Base-by-base conservation (phyloP, 345 rosid species). In the Noccaea bulbosa region DNA sequence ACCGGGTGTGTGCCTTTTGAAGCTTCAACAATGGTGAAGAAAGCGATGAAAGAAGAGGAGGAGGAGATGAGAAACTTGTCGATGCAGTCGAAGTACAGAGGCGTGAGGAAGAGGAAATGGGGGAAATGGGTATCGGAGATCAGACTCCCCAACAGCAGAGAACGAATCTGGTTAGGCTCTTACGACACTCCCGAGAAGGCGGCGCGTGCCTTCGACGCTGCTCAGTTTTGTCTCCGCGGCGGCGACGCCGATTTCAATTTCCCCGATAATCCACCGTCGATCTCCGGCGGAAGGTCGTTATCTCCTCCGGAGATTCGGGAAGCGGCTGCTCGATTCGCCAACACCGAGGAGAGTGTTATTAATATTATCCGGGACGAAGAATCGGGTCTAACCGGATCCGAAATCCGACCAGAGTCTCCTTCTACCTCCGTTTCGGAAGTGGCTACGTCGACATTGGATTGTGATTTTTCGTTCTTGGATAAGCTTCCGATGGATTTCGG, bases 111-210 rank as follows among this genome's bases (percentile, higher is more conserved):
- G 89, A 69, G 98, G 60, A 90, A 90, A 66, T 88, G 98, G 98
- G 96, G 98, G 0, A 92, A 84, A 53, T 92, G 93, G 93, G 96
- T 92, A 33, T 88, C 96, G 0, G 98, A 92, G 72, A 87, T 92
- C 51, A 74, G 98, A 71, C 86, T 92, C 0, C 93, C 96, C 0
- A 82, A 90, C 45, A 80, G 95, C 81, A 80, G 98, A 10, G 91
- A 85, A 64, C 76, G 98, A 3, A 92, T 92, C 40, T 92, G 98
- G 98, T 54, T 92, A 15, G 98, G 98, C 8, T 92, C 98, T 0
- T 87, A 72, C 56, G 89, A 87, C 73, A 78, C 93, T 1, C 81
- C 96, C 0, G 93, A 83, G 62, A 89, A 89, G 59, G 97, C 93
- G 12, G 96, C 96, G 0, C 86, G 90, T 43, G 95, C 97, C 5